Percentiles rank a stretch among this genome's conserved stretches.
phyloP scores from a whole-genome alignment of 176 grass and related monocot genomes.

The Calamus simplicifolius region DNA sequence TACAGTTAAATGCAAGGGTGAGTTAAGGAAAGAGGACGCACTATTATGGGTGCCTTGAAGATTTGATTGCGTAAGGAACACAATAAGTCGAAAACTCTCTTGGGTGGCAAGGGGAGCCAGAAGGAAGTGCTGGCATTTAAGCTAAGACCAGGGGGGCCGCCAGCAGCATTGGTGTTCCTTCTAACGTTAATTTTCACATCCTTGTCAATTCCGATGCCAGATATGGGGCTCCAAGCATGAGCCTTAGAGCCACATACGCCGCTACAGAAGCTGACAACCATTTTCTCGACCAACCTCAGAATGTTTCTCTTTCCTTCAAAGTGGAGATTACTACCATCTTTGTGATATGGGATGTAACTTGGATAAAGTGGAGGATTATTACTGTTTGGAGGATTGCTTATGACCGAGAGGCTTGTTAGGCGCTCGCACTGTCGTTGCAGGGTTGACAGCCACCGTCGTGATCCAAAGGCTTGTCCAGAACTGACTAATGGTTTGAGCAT shows the following conservation, averaged over 20 bases:
- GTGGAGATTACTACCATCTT: background rate
- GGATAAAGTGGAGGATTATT: background rate
- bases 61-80: slow-evolving; percentile 25
- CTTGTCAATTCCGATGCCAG: slow-evolving; percentile 22
- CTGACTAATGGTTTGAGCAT: slow-evolving; percentile 24
- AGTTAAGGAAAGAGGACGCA: too few relatives aligned
- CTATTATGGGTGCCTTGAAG: background rate
- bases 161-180: slow-evolving; percentile 3
- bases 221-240: slow-evolving; percentile 25
- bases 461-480: slow-evolving; percentile 41
- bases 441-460: slow-evolving; percentile 30
- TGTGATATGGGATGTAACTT: background rate
- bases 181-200: slow-evolving; percentile 34
- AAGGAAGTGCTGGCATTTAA: slow-evolving; percentile 37
- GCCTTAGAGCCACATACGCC: slow-evolving; percentile 16
- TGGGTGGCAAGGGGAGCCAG: slow-evolving; percentile 23
- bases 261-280: slow-evolving; percentile 26
- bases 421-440: slow-evolving; percentile 43
- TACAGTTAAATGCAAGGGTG: too few relatives aligned
- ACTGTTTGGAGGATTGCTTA: background rate
- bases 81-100: slow-evolving; percentile 35
- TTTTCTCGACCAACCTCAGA: slow-evolving; percentile 38
- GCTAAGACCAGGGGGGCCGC: background rate
- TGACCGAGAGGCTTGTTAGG: slow-evolving; percentile 25
- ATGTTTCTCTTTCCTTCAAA: slow-evolving; percentile 28